Evolutionary conservation across 1,139 yeast species (phyloP).

Genomic region (Neolecta irregularis): DNA sequence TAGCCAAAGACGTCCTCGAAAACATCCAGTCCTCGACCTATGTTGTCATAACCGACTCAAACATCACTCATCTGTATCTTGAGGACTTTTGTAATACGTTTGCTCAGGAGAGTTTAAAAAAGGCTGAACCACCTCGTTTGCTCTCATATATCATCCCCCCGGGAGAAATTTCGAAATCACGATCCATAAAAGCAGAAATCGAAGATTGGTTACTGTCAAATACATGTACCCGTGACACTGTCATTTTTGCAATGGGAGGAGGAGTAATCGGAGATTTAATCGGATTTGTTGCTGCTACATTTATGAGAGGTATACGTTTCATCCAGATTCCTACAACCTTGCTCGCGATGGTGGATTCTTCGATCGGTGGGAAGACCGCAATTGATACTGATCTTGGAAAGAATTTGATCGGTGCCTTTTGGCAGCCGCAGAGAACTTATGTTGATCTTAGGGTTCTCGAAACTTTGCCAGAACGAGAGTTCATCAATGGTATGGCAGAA

Average conservation of each 20-base stretch:
- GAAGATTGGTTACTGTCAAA: conserved; percentile 76
- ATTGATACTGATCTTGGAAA: conserved; percentile 96
- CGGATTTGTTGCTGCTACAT: conserved; percentile 95
- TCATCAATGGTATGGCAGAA: conserved; percentile 97
- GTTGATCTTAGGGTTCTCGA: conserved; percentile 79
- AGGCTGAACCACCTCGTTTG: conserved; percentile 41
- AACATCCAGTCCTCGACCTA: conserved; percentile 73
- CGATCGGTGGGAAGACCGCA: conserved; percentile 97
- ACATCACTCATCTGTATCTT: conserved; percentile 31
- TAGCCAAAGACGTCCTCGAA: conserved; percentile 50
- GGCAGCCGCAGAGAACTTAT: conserved; percentile 85
- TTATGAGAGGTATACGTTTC: conserved; percentile 94
- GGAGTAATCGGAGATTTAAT: conserved; percentile 99
- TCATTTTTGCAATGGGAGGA: conserved; percentile 82
- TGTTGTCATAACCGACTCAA: conserved; percentile 76
- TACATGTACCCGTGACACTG: conserved; percentile 94
- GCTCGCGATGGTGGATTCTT: conserved; percentile 94
- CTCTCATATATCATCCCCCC: conserved; percentile 69
- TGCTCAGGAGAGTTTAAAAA: conserved; percentile 5
- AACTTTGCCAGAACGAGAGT: conserved; percentile 82
- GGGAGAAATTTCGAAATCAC: conserved; percentile 81
- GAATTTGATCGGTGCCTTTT: conserved; percentile 91
- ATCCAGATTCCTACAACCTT: conserved; percentile 89
- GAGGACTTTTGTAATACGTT: conserved; percentile 27
- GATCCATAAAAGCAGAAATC: conserved; percentile 80